Percentiles rank a stretch among this genome's conserved stretches.
Evolutionary conservation across 2,329 filamentous ascomycete genomes (phyloP).

Genomic region (Aspergillus phoenicis): DNA sequence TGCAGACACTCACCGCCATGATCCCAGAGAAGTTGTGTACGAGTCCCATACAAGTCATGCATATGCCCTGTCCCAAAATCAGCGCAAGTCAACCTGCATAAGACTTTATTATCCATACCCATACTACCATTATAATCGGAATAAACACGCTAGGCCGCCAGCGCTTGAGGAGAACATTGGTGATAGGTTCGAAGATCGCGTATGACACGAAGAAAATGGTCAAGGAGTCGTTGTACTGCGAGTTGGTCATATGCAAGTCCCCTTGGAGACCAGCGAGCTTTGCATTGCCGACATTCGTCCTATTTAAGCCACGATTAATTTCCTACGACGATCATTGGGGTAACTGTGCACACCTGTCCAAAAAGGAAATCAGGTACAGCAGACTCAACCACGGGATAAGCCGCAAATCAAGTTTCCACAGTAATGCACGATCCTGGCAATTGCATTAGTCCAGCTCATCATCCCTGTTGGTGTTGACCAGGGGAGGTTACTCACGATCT

Average conservation of each 20-base stretch:
- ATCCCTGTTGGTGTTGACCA: neutral
- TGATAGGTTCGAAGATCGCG: slow-evolving; percentile 71
- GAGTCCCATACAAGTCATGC: slow-evolving; percentile 50
- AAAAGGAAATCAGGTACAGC: slow-evolving; percentile 48
- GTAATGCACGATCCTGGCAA: slow-evolving; percentile 46
- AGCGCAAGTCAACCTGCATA: neutral
- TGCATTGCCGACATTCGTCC: slow-evolving; percentile 77
- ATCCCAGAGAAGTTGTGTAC: slow-evolving; percentile 51
- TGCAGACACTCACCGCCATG: slow-evolving; percentile 37
- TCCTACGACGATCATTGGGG: neutral
- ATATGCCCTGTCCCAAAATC: slow-evolving; percentile 40
- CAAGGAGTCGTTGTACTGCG: slow-evolving; percentile 72
- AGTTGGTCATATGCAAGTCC: slow-evolving; percentile 64
- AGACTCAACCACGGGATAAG: slow-evolving; percentile 52
- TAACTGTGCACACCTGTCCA: slow-evolving; percentile 35
- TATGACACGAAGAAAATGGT: slow-evolving; percentile 90
- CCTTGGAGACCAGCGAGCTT: slow-evolving; percentile 59
- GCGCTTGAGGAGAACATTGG: slow-evolving; percentile 78
- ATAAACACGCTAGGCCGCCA: slow-evolving; percentile 77
- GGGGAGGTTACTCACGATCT: slow-evolving; percentile 54
- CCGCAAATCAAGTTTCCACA: slow-evolving; percentile 50
- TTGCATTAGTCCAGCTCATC: neutral
- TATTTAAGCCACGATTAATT: slow-evolving; percentile 5
- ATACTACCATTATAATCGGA: slow-evolving; percentile 73
- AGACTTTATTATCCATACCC: slow-evolving; percentile 29